phyloP scores from a whole-genome alignment of 352 stramenopile genomes.

The Pythium periplocum region DNA sequence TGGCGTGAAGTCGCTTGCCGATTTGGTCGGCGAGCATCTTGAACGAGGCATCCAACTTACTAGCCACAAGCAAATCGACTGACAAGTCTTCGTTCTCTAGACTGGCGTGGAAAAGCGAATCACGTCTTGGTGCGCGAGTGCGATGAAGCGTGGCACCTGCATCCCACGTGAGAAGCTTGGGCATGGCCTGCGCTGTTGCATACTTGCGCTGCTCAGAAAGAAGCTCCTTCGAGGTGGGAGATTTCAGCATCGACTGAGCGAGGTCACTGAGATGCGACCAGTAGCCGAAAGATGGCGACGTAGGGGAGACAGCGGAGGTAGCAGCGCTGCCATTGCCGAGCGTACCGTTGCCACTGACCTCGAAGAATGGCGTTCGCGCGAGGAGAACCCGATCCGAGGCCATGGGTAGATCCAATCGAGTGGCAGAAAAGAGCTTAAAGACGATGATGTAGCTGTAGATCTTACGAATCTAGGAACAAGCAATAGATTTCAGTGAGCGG shows the following conservation, averaged over 20 bases:
- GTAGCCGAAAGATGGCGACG: conserved; percentile 37
- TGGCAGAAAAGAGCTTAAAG: conserved; percentile 75
- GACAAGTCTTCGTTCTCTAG: conserved; percentile 77
- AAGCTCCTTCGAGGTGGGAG: conserved; percentile 2
- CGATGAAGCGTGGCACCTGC: conserved; percentile 33
- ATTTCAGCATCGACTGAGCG: conserved; percentile 57
- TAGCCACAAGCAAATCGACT: conserved; percentile 74
- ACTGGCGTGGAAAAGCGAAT: conserved; percentile 68
- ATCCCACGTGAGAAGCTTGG: conserved; percentile 67
- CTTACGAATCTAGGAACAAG: conserved; percentile 56
- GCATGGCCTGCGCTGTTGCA: conserved; percentile 30
- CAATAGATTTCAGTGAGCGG: not conserved
- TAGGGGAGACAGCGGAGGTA: conserved; percentile 2
- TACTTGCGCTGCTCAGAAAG: conserved; percentile 9
- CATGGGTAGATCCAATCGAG: conserved; percentile 67
- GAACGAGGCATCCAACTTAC: conserved; percentile 80
- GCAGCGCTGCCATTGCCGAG: not conserved
- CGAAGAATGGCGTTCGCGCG: conserved; percentile 67
- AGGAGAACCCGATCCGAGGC: conserved; percentile 72
- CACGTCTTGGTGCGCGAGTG: conserved; percentile 9
- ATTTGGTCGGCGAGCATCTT: conserved; percentile 86
- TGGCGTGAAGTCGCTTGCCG: conserved; percentile 6
- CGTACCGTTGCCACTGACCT: conserved; percentile 12
- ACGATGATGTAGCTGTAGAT: conserved; percentile 84
- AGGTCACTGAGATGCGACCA: conserved; percentile 73